Evolutionary conservation across 306 rosid genomes (phyloP), one percentile per base, ranked within the genome.

Genomic region (Cucurbita ficifolia): DNA sequence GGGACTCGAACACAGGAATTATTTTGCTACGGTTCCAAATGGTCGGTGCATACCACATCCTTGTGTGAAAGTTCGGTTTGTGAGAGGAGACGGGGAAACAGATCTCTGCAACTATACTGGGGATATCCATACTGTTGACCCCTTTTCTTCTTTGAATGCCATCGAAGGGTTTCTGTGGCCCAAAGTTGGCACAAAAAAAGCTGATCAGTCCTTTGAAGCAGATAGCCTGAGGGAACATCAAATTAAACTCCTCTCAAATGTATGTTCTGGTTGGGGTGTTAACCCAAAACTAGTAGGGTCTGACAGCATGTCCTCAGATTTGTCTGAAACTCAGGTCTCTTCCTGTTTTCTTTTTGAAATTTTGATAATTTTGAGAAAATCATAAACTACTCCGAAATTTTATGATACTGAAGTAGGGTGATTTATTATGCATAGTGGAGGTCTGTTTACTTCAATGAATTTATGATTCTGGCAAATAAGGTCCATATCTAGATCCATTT

Each of bases 111-210:
- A 84, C 63, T 87, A 70, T 64, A 12, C 77, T 45, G 92, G 82
- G 77, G 88, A 89, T 81, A 79, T 85, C 82, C 82, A 79, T 54
- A 77, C 86, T 43, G 96, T 83, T 67, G 97, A 95, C 70, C 96
- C 99, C 5, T 86, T 91, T 69, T 84, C 91, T 78, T 84, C 96
- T 64, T 77, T 95, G 86, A 82, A 81, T 79, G 80, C 85, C 77
- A 81, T 95, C 82, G 96, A 84, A 86, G 78, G 82, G 80, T 89
- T 81, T 83, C 75, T 95, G 50, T 81, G 96, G 96, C 88, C 91
- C 71, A 94, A 84, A 86, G 87, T 91, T 77, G 79, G 81, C 64
- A 39, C 60, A 49, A 78, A 81, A 75, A 58, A 58, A 57, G 78
- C 83, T 56, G 71, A 77, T 74, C 50, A 62, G 22, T 70, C 89